Evolutionary conservation across 1,284 basidiomycete genomes (phyloP).

Genomic region (Fomitopsis betulina): DNA sequence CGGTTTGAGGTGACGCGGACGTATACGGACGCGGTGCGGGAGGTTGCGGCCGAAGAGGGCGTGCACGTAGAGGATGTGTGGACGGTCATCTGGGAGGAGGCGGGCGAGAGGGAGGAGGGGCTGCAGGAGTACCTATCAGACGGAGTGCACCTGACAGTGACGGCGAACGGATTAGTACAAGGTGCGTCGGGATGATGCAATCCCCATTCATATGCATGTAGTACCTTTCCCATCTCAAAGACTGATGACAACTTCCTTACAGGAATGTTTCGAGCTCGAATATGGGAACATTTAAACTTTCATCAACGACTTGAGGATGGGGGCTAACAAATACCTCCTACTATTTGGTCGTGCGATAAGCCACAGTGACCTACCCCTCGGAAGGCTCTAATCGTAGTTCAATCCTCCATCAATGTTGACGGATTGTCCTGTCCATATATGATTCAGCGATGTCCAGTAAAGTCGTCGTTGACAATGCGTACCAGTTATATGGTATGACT

Average conservation of each 20-base stretch:
- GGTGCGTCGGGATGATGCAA: no score
- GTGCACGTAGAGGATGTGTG: conserved; percentile 70
- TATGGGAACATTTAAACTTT: no score
- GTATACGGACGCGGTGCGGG: conserved; percentile 68
- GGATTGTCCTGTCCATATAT: conserved; percentile 15
- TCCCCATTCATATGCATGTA: no score
- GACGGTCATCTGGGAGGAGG: conserved; percentile 59
- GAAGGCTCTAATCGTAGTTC: conserved; percentile 1
- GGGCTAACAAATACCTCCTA: no score
- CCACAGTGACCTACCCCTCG: no score
- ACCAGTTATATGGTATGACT: conserved; percentile 21
- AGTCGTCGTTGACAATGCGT: neutral
- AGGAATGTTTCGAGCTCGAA: no score
- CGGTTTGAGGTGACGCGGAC: conserved; percentile 52
- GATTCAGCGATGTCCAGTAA: neutral
- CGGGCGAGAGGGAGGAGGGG: conserved; percentile 49
- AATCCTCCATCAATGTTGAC: conserved; percentile 20
- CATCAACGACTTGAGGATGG: no score
- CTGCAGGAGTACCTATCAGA: conserved; percentile 55
- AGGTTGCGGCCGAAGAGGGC: conserved; percentile 47
- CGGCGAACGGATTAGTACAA: conserved; percentile 67
- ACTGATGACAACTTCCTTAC: no score
- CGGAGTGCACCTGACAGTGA: conserved; percentile 76
- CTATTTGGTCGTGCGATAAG: no score
- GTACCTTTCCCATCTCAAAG: no score